phyloP scores from a whole-genome alignment of 768 basidiomycete species.

The Pulveroboletus ravenelii region DNA sequence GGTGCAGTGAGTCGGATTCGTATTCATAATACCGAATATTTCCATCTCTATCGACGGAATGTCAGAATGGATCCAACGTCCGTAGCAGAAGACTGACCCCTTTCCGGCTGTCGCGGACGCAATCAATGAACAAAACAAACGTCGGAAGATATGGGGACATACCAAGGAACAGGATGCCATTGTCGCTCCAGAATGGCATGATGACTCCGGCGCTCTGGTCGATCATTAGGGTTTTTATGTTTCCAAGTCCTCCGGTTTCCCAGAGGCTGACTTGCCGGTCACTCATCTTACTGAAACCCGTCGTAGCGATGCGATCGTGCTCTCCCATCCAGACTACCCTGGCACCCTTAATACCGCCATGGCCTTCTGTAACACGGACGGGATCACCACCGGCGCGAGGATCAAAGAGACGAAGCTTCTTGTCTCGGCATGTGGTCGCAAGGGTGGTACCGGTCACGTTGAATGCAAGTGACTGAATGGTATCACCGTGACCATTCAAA shows the following conservation, averaged over 20 bases:
- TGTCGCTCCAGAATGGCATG: slow-evolving; percentile 98
- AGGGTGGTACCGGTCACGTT: slow-evolving; percentile 76
- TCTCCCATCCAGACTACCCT: slow-evolving; percentile 91
- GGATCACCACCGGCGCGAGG: slow-evolving; percentile 79
- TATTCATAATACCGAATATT: slow-evolving; percentile 98
- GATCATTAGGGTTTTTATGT: slow-evolving; percentile 70
- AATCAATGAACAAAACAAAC: slow-evolving; percentile 3
- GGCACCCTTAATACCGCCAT: slow-evolving; percentile 90
- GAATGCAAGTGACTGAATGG: slow-evolving; percentile 82
- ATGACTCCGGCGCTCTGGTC: slow-evolving; percentile 91
- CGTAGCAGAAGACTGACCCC: slow-evolving; percentile 48
- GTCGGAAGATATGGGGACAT: slow-evolving; percentile 17
- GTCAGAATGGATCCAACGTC: slow-evolving; percentile 1
- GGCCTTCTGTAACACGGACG: slow-evolving; percentile 78
- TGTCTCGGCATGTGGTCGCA: slow-evolving; percentile 88
- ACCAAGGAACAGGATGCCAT: slow-evolving; percentile 85
- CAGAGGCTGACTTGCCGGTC: slow-evolving; percentile 88
- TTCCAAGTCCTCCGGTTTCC: slow-evolving; percentile 76
- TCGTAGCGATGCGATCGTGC: slow-evolving; percentile 83
- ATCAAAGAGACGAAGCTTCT: slow-evolving; percentile 90
- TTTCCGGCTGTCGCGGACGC: slow-evolving; percentile 60
- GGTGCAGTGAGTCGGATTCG: slow-evolving; percentile 76
- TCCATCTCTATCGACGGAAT: slow-evolving; percentile 62
- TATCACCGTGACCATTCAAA: slow-evolving; percentile 76
- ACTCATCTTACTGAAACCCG: slow-evolving; percentile 95